Base-by-base conservation (phyloP, 495 filamentous ascomycete species). In the Podospora pseudocomata region DNA sequence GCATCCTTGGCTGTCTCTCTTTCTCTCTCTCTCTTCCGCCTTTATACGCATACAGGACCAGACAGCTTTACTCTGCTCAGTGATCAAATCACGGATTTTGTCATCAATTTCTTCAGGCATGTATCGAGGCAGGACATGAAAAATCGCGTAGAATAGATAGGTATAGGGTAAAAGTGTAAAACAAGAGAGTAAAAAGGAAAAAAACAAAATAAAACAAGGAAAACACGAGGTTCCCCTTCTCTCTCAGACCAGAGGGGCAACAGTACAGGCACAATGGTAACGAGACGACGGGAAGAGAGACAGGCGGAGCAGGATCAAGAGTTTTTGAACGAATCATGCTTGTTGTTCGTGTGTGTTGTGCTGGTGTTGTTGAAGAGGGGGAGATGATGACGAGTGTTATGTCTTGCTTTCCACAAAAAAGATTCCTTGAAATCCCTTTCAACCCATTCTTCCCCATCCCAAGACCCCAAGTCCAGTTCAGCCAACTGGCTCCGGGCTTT, bases 151-250 rank as follows among this genome's bases (percentile, higher is more conserved):
- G 39, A 2, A 49, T 49, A 49, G 39, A 49, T 49, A 59, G 56
- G 26, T 27, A 59, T 20, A 59, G 56, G 26, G 56, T 27, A 59
- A 59, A 59, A 59, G 26, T 11, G 19, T 59, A 20, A 59, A 59
- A 59, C 56, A 59, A 59, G 7, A 16, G 26, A 23, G 13, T 54
- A 15, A 19, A 34, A 69, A 65, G 23, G 4, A 58, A 53, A 53
- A 64, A 64, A 32, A 32, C 1, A 65, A 20, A 32, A 23, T 62
- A 69, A 39, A 5, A 58, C 58, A 57, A 65, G 34, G 56, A 59
- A 65, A 65, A 63, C 39, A 65, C 62, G 56, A 32, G 53, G 63
- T 32, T 18, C 54, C 49, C 49, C 63, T 65, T 56, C 19, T 59
- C 13, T 62, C 56, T 60, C 55, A 54, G 27, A 18, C 27, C 32